phyloP scores from a whole-genome alignment of 257 asterid genomes.

The Fraxinus excelsior region DNA sequence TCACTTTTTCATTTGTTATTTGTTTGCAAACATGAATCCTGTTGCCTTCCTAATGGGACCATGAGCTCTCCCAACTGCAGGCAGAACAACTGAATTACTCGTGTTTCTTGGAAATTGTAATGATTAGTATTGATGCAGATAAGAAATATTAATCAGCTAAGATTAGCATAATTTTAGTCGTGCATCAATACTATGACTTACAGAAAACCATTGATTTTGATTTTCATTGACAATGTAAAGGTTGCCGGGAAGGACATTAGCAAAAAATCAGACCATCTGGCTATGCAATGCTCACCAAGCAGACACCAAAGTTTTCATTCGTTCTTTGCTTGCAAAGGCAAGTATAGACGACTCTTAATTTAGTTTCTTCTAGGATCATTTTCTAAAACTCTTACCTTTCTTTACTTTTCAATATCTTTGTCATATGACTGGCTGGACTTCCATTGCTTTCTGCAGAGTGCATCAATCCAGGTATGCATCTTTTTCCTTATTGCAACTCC shows the following conservation, averaged over 20 bases:
- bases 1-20: no score
- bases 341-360: constrained; percentile 34
- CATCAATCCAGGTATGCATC: constrained; percentile 70
- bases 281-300: constrained; percentile 78
- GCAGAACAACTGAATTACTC: background rate
- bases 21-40: background rate
- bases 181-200: background rate
- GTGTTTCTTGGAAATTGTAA: background rate
- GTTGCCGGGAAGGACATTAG: constrained; percentile 73
- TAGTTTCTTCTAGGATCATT: background rate
- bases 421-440: constrained; percentile 27
- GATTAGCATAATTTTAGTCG: background rate
- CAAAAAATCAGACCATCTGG: constrained; percentile 65
- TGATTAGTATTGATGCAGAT: background rate
- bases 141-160: background rate
- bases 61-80: background rate
- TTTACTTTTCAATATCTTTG: constrained; percentile 22
- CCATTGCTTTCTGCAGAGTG: constrained; percentile 68
- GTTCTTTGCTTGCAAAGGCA: constrained; percentile 93
- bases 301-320: constrained; percentile 73
- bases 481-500: background rate
- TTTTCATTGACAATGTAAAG: constrained; percentile 36
- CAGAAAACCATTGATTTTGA: background rate
- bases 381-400: constrained; percentile 29
- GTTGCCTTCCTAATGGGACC: background rate